Base-by-base conservation (phyloP, 169 alveolate species). In the Plasmodium blacklocki region DNA sequence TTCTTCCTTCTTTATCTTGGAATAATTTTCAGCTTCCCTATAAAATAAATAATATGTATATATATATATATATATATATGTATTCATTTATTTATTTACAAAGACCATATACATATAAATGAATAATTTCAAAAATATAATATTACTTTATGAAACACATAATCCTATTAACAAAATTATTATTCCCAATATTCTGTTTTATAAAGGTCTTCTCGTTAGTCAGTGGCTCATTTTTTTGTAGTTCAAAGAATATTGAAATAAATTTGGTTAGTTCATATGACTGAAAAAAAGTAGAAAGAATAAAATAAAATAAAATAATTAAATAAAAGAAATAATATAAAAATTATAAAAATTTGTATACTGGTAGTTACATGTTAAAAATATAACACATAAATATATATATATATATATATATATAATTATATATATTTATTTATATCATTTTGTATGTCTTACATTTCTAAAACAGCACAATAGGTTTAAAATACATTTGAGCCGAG, bases 111-210 rank as follows among this genome's bases (percentile, higher is more conserved):
- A 56, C 11, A 2, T 56, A 56, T 56, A 18, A 12, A 6, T 56
- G 7, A 29, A 56, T 14, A 6, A 12, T 56, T 6, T 56, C 11
- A 56, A 18, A 18, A 56, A 56, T 56, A 52, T 52, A 9, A 52
- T 52, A 56, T 83, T 83, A 83, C 91, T 83, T 83, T 83, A 83
- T 83, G 52, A 83, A 83, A 49, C 91, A 23, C 91, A 83, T 83
- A 11, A 83, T 83, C 62, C 91, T 68, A 60, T 83, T 83, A 32
- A 83, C 91, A 68, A 83, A 83, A 54, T 67, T 54, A 64, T 67
- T 68, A 56, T 68, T 68, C 49, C 91, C 91, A 49, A 83, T 56
- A 63, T 83, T 67, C 49, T 83, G 80, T 21, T 83, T 83, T 83
- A 83, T 56, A 39, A 83, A 83, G 6, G 91, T 67, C 50, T 83